Conservation (phyloP, 257 asterid genomes). For the Capsicum chinense region DNA sequence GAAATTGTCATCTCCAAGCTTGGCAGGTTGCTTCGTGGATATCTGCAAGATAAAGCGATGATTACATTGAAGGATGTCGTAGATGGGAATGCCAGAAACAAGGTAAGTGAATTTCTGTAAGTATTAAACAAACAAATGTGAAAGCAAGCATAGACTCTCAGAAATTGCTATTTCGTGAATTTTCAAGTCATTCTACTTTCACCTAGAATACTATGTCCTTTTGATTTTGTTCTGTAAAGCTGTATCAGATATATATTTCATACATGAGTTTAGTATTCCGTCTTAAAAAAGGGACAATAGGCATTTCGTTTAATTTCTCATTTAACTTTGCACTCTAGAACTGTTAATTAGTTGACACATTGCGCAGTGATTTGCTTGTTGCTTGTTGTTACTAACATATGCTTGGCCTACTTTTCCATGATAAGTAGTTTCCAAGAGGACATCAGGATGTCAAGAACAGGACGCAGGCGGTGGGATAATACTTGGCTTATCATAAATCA, state of each 20-base stretch:
- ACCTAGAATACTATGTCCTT: background rate
- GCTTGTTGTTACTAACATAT: background rate
- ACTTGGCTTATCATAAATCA: background rate
- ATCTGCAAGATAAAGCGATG: conserved; percentile 40
- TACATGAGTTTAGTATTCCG: background rate
- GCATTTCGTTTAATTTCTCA: background rate
- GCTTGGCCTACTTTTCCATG: background rate
- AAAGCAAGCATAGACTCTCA: background rate
- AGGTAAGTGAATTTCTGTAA: conserved; percentile 45
- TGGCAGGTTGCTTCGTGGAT: conserved; percentile 31
- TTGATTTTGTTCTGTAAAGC: background rate
- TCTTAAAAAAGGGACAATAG: background rate
- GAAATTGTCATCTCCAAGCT: conserved; percentile 41
- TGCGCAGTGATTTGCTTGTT: background rate
- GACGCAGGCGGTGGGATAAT: background rate
- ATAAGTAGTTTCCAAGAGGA: background rate
- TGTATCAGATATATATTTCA: background rate
- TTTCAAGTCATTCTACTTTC: conserved; percentile 6
- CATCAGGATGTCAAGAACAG: background rate
- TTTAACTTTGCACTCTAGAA: background rate
- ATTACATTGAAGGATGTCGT: conserved; percentile 48
- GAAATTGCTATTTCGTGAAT: background rate
- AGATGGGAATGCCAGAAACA: conserved; percentile 62
- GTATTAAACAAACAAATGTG: conserved; percentile 2
- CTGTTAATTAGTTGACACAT: background rate